Base-by-base conservation (phyloP, 2,329 filamentous ascomycete genomes). In the Alternaria sp. region DNA sequence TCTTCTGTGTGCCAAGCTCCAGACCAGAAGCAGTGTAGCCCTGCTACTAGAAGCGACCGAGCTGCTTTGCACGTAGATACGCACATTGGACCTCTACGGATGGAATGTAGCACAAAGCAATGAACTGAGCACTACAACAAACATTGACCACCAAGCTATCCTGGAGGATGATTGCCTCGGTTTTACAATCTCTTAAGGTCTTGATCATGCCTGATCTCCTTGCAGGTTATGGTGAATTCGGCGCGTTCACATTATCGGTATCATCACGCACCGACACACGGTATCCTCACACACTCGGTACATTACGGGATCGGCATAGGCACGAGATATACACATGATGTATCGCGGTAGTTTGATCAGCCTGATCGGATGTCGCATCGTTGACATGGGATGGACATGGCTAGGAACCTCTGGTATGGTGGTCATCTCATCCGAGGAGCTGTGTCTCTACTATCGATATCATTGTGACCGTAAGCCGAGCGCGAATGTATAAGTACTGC, bases 21-120 rank as follows among this genome's bases (percentile, higher is more conserved):
- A 16, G 6, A 16, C 12, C 12, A 36, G 14, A 36, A 14, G 12
- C 32, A 12, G 32, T 36, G 6, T 36, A 0, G 32, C 32, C 32
- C 32, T 36, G 0, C 2, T 0, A 36, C 32, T 16, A 0, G 12
- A 16, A 36, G 3, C 0, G 14, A 14, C 14, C 32, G 32, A 14
- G 5, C 6, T 14, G 12, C 14, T 36, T 36, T 12, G 32, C 14
- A n/a, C 16, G 7, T 0, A 38, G 16, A 38, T 8, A 16, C 16
- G 16, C 34, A n/a, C 34, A n/a, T n/a, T n/a, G 6, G 16, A 38
- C 16, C 8, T 38, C 8, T n/a, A 9, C 34, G n/a, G 6, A 38
- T 38, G 0, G 14, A 8, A 5, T n/a, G 16, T 9, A 38, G 6
- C 14, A 9, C 0, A n/a, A 0, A 14, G 34, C 16, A n/a, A 38